phyloP scores from a whole-genome alignment of 2,329 filamentous ascomycete genomes.

The Curvularia hawaiiensis region DNA sequence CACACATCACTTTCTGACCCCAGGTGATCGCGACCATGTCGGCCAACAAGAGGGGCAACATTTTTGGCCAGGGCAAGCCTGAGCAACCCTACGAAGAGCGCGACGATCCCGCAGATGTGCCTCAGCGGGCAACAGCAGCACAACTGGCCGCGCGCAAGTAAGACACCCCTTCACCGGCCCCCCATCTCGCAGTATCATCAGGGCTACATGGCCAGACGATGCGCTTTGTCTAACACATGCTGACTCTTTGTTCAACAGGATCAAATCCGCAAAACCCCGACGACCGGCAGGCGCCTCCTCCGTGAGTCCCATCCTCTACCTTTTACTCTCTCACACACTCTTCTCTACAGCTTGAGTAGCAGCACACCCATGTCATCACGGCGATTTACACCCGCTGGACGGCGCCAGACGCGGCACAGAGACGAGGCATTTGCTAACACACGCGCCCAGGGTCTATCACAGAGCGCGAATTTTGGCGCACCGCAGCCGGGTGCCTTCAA shows the following conservation, averaged over 20 bases:
- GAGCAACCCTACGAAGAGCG: slow-evolving; percentile 37
- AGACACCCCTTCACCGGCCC: slow-evolving; percentile 41
- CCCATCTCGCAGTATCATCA: background rate
- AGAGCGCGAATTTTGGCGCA: slow-evolving; percentile 29
- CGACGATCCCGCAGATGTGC: slow-evolving; percentile 50
- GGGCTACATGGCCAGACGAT: background rate
- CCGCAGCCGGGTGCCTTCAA: slow-evolving; percentile 26
- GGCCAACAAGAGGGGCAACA: slow-evolving; percentile 32
- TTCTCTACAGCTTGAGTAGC: slow-evolving; percentile 6
- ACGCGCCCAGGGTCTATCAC: slow-evolving; percentile 27
- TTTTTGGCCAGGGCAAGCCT: slow-evolving; percentile 37
- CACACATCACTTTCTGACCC: slow-evolving; percentile 16
- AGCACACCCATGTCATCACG: slow-evolving; percentile 10
- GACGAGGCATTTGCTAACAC: slow-evolving; percentile 26
- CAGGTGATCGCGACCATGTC: slow-evolving; percentile 34
- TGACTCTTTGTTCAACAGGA: slow-evolving; percentile 30
- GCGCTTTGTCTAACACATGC: slow-evolving; percentile 16
- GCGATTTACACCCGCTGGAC: slow-evolving; percentile 15
- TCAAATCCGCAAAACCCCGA: slow-evolving; percentile 35
- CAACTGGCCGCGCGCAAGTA: slow-evolving; percentile 62
- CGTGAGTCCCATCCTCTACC: slow-evolving; percentile 30
- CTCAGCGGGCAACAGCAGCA: slow-evolving; percentile 59
- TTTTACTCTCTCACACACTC: background rate
- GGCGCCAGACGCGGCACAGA: slow-evolving; percentile 16
- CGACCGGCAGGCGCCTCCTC: slow-evolving; percentile 31